Conservation (phyloP, 2,329 filamentous ascomycete genomes). For the Fusarium solani-melongenae region DNA sequence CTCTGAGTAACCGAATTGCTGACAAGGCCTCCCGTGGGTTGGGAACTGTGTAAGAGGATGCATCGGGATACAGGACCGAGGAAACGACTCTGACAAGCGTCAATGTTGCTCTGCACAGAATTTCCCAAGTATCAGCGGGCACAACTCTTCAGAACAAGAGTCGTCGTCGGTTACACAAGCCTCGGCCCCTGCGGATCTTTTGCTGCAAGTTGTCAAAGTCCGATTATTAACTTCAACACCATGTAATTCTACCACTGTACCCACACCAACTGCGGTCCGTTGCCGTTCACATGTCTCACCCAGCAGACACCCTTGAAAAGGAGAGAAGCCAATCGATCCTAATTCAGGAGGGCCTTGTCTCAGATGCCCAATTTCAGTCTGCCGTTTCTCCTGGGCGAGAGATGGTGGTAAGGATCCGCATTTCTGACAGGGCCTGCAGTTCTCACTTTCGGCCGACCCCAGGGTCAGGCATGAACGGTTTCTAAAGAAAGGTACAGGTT, state of each 20-base stretch:
- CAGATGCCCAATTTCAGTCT: constrained; percentile 25
- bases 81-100: background rate
- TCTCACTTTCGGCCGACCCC: constrained; percentile 12
- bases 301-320: constrained; percentile 18
- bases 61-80: background rate
- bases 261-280: constrained; percentile 26
- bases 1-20: constrained; percentile 32
- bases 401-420: constrained; percentile 1
- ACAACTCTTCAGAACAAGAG: background rate
- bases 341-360: constrained; percentile 29
- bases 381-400: background rate
- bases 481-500: constrained; percentile 4
- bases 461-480: constrained; percentile 7
- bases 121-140: background rate
- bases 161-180: background rate
- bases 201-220: background rate
- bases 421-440: constrained; percentile 15
- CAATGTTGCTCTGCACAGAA: background rate
- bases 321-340: constrained; percentile 20
- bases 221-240: constrained; percentile 10
- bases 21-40: constrained; percentile 32
- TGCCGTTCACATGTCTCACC: constrained; percentile 37
- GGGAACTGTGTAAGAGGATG: background rate
- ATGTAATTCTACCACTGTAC: constrained; percentile 15
- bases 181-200: background rate